Evolutionary conservation across 2,329 filamentous ascomycete species (phyloP), one percentile per base, ranked within the genome.

Genomic region (Fusarium palustre): DNA sequence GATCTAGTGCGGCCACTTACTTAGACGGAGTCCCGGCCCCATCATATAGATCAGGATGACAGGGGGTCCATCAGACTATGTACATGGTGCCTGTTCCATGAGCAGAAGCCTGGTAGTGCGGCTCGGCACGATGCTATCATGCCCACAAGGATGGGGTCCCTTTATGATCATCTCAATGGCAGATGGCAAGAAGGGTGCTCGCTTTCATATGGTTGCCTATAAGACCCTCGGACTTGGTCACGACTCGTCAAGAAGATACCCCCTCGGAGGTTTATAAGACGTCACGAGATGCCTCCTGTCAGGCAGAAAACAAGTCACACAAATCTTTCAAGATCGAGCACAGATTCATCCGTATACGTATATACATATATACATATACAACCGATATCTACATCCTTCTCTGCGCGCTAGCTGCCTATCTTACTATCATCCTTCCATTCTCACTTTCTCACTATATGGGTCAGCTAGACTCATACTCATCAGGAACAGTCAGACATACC

Each of bases 51-150:
- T 67, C 56, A 53, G 38, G 25, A 13, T 39, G 57, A 52, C 50
- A 58, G 57, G 57, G 64, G 64, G 63, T 33, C 46, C 48, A 39
- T 54, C 46, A 60, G 41, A 36, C 28, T 30, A 30, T 11, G 28
- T 18, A 53, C 43, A 65, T 42, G 58, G 43, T 61, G 69, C 68
- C 67, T 53, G 47, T 63, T 42, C 59, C 71, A 67, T 72, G 70
- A 57, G 69, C 61, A 66, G 71, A 55, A 74, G 71, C 71, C 71
- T 74, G 70, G 69, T 67, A 59, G 71, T 74, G 71, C 71, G 71
- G 71, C 69, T 74, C 71, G 68, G 71, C 66, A 52, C 68, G 71
- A 42, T 68, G 33, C 34, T 41, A 36, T 68, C 55, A 64, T 53
- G 59, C n/a, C 59, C 41, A 59, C 50, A 9, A 20, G 46, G 41